Base-by-base conservation (phyloP, 768 basidiomycete genomes). In the Tylopilus vinaceipallidus region DNA sequence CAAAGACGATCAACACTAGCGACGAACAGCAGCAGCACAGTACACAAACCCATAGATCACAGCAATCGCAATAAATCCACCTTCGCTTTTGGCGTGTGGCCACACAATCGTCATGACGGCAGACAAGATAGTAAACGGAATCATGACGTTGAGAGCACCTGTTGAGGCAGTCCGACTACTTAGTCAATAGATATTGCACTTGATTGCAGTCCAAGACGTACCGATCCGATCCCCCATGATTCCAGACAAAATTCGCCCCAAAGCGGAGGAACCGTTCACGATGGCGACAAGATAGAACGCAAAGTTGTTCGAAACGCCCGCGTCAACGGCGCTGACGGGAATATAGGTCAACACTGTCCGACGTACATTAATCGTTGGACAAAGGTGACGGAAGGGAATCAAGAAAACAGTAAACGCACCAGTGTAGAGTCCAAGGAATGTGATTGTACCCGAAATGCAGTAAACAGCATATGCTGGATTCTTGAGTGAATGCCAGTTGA, bases 61-160 rank as follows among this genome's bases (percentile, higher is more conserved):
- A 0, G 80, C 73, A 34, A 90, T 62, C 8, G 67, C 77, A 4
- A 87, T 72, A 24, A 83, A 70, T 0, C 73, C 68, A 0, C 63
- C 69, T 44, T 76, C 56, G 23, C 62, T 74, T 35, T 59, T 66
- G 0, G 77, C 76, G 61, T 80, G 84, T 1, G 89, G 90, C 91
- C 90, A 92, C 4, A 71, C 71, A 55, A 82, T 82, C 0, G 88
- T 87, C 37, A 84, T 58, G 23, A 81, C 64, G 0, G 77, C 84
- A 0, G 83, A 79, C 1, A 78, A 34, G 16, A 74, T 48, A 1
- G 80, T 84, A 30, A 82, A 80, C 0, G 87, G 84, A 10, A 76
- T 76, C 75, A 90, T 83, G 24, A 86, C 70, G 53, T 85, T 91
- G 55, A 89, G 71, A 0, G 80, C 64, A 14, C 89, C 89, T 83